Evolutionary conservation across 176 grass and related monocot genomes (phyloP).

Genomic region (Neostapfia colusana): DNA sequence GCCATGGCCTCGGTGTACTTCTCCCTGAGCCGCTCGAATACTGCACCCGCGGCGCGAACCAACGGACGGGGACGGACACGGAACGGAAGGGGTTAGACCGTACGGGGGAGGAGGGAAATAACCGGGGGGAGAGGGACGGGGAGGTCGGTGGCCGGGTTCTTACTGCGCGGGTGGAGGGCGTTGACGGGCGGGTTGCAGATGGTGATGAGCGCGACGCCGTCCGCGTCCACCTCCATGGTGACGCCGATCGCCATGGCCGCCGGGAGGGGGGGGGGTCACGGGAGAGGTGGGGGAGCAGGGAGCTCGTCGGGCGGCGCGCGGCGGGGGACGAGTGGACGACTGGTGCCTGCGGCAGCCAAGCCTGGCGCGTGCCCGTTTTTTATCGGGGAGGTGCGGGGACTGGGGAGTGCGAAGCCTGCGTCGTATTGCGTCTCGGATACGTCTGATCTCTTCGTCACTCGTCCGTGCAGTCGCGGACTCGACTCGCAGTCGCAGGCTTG

Average conservation of each 20-base stretch:
- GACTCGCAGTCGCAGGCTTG: too few relatives aligned
- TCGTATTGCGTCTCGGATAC: neutral
- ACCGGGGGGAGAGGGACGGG: neutral
- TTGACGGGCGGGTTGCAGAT: conserved; percentile 92
- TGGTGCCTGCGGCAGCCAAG: too few relatives aligned
- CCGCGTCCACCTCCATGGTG: conserved; percentile 83
- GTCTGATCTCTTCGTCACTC: too few relatives aligned
- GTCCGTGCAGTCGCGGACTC: too few relatives aligned
- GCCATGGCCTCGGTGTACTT: conserved; percentile 68
- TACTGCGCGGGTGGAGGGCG: conserved; percentile 53
- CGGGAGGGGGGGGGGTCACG: conserved; percentile 39
- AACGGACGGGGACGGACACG: neutral
- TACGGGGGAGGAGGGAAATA: neutral
- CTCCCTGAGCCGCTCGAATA: conserved; percentile 79
- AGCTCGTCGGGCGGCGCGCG: neutral
- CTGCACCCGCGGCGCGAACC: conserved; percentile 25
- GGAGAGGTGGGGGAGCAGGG: neutral
- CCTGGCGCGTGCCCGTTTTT: neutral
- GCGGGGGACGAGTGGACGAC: neutral
- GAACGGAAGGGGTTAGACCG: neutral
- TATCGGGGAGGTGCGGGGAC: neutral
- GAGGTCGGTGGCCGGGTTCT: neutral
- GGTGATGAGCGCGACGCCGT: conserved; percentile 84
- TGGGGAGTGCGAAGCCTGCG: conserved; percentile 11
- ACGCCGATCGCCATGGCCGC: conserved; percentile 37